Percentiles rank a stretch among this genome's conserved stretches.
Evolutionary conservation across 495 filamentous ascomycete species (phyloP).

Genomic region (Penicillium waksmanii): DNA sequence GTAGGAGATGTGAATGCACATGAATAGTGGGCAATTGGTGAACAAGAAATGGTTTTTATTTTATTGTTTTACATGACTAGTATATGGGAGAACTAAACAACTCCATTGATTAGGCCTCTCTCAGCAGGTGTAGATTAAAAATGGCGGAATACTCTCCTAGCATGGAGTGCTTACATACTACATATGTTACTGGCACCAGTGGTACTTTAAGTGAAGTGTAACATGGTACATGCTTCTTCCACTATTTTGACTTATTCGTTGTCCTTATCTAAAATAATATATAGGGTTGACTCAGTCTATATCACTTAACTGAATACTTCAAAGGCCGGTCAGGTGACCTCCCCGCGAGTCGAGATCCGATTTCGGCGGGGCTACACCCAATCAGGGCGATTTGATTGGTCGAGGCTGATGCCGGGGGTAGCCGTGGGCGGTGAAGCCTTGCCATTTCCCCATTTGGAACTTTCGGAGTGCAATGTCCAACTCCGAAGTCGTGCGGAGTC

Average conservation of each 20-base stretch:
- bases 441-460: constrained; percentile 8
- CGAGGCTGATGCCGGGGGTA: not conserved
- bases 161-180: too few species aligned
- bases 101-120: too few species aligned
- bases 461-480: constrained; percentile 36
- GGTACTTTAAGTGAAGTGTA: too few species aligned
- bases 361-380: not conserved
- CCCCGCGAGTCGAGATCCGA: constrained; percentile 3
- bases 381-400: not conserved
- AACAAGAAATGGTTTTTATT: not conserved
- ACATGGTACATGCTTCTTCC: too few species aligned
- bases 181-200: too few species aligned
- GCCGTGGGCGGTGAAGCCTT: constrained; percentile 27
- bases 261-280: too few species aligned
- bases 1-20: not conserved
- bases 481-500: constrained; percentile 37
- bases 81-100: too few species aligned
- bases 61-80: not conserved
- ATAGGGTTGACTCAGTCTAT: too few species aligned
- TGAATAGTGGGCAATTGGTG: not conserved
- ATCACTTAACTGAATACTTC: too few species aligned
- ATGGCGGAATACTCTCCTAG: too few species aligned
- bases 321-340: not conserved
- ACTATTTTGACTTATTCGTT: too few species aligned
- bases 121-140: too few species aligned